phyloP scores from a whole-genome alignment of 345 rosid species.

The Turnera subulata region DNA sequence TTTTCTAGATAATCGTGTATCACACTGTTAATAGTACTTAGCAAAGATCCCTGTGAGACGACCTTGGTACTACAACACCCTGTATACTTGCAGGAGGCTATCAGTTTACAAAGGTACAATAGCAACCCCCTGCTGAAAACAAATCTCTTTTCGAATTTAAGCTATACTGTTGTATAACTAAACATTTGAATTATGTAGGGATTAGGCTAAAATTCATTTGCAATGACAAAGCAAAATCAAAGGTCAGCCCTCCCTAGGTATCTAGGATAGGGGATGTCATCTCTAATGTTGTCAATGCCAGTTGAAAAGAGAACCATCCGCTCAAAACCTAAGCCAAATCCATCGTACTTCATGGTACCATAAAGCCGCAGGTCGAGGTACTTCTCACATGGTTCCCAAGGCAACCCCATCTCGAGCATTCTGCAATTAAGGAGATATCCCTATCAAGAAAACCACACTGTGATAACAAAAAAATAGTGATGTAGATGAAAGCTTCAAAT shows the following conservation, averaged over 20 bases:
- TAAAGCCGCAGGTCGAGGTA: constrained; percentile 81
- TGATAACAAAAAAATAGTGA: too few relatives aligned
- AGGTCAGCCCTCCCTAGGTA: constrained; percentile 95
- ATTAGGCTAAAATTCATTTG: too few relatives aligned
- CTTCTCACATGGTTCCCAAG: constrained; percentile 84
- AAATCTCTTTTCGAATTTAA: too few relatives aligned
- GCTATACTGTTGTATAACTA: too few relatives aligned
- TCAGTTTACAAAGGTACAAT: too few relatives aligned
- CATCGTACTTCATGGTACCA: constrained; percentile 85
- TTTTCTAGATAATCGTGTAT: too few relatives aligned
- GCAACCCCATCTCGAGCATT: constrained; percentile 68
- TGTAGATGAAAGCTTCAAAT: neutral
- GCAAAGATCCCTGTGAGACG: too few relatives aligned
- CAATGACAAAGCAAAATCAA: constrained; percentile 33
- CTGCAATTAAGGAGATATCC: constrained; percentile 26
- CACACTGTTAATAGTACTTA: too few relatives aligned
- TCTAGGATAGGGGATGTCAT: constrained; percentile 89
- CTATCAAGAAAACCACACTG: neutral
- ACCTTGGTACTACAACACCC: too few relatives aligned
- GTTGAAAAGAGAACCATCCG: constrained; percentile 93
- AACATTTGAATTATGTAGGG: too few relatives aligned
- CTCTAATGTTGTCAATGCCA: constrained; percentile 87
- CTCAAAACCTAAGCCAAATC: constrained; percentile 91
- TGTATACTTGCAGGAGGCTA: too few relatives aligned
- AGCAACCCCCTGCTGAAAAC: too few relatives aligned